Evolutionary conservation across 2,329 filamentous ascomycete genomes (phyloP).

Genomic region (Boeremia exigua): DNA sequence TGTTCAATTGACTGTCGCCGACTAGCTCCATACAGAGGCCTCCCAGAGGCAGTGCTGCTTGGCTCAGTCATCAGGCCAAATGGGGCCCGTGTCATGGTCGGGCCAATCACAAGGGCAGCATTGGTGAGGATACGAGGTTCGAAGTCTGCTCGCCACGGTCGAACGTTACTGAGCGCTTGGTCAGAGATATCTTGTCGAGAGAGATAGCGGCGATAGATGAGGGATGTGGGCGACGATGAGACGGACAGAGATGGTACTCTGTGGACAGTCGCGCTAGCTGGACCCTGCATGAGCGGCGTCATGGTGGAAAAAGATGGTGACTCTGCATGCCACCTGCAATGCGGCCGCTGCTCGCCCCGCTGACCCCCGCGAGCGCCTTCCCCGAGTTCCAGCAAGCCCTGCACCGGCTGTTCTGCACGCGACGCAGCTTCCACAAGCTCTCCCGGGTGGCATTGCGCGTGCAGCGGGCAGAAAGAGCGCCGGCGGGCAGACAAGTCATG

Average conservation of each 20-base stretch:
- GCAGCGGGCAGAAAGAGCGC: slow-evolving; percentile 20
- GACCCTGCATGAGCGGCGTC: slow-evolving; percentile 37
- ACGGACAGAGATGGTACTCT: too few species aligned
- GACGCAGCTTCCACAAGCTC: slow-evolving; percentile 42
- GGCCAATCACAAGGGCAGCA: slow-evolving; percentile 12
- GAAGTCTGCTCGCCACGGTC: background rate
- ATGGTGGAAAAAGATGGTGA: slow-evolving; percentile 36
- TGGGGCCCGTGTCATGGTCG: slow-evolving; percentile 15
- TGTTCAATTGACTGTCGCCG: background rate
- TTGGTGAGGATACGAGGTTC: background rate
- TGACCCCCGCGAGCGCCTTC: slow-evolving; percentile 30
- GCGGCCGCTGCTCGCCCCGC: slow-evolving; percentile 29
- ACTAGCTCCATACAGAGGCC: background rate
- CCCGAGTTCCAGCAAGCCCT: slow-evolving; percentile 35
- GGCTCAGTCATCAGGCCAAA: slow-evolving; percentile 9
- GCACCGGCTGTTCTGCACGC: slow-evolving; percentile 37
- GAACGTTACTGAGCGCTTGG: background rate
- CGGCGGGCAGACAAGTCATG: slow-evolving; percentile 27
- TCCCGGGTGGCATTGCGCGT: slow-evolving; percentile 39
- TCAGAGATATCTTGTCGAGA: too few species aligned
- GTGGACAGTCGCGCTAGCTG: too few species aligned
- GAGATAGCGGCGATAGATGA: too few species aligned
- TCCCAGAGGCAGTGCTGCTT: slow-evolving; percentile 14
- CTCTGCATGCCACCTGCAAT: slow-evolving; percentile 32
- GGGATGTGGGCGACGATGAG: too few species aligned